Evolutionary conservation across 225 moss, liverwort and hornwort genomes (phyloP).

Genomic region (Bryoerythrophyllum caledonicum): DNA sequence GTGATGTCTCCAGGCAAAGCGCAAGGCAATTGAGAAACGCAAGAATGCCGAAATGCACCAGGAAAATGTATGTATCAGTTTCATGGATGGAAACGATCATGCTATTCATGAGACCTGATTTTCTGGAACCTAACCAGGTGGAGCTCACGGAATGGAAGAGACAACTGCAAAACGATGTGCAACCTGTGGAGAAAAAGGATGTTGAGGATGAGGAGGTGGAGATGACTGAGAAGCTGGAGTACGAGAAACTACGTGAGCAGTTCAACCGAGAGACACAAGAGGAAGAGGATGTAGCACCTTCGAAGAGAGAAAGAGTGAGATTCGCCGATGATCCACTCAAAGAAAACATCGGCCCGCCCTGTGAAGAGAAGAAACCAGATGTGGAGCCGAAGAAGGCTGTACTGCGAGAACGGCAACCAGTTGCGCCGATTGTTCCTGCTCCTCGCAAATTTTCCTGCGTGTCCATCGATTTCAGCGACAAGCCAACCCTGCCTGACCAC

Average conservation of each 20-base stretch:
- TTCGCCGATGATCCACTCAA: conserved; percentile 28
- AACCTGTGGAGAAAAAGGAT: conserved; percentile 21
- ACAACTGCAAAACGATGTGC: conserved; percentile 14
- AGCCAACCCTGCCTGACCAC: conserved; percentile 55
- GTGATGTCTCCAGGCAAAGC: conserved; percentile 37
- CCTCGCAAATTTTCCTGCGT: conserved; percentile 48
- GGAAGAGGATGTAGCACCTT: not conserved
- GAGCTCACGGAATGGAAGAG: conserved; percentile 40
- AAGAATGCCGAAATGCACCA: conserved; percentile 43
- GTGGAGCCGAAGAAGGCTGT: conserved; percentile 22
- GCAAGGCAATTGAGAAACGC: conserved; percentile 46
- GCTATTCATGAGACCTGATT: not conserved
- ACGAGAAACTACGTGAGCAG: conserved; percentile 31
- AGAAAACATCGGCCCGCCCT: conserved; percentile 31
- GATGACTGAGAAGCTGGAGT: conserved; percentile 31
- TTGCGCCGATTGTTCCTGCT: conserved; percentile 39
- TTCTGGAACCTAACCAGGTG: not conserved
- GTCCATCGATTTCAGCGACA: conserved; percentile 48
- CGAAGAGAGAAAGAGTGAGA: conserved; percentile 27
- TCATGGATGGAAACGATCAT: not conserved
- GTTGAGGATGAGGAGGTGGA: conserved; percentile 22
- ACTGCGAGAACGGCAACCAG: conserved; percentile 26
- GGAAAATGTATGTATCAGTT: conserved; percentile 41
- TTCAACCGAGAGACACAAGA: conserved; percentile 12
- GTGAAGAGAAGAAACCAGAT: not conserved